Conservation (phyloP, 805 yeast genomes). For the Yamadazyma nakazawae region DNA sequence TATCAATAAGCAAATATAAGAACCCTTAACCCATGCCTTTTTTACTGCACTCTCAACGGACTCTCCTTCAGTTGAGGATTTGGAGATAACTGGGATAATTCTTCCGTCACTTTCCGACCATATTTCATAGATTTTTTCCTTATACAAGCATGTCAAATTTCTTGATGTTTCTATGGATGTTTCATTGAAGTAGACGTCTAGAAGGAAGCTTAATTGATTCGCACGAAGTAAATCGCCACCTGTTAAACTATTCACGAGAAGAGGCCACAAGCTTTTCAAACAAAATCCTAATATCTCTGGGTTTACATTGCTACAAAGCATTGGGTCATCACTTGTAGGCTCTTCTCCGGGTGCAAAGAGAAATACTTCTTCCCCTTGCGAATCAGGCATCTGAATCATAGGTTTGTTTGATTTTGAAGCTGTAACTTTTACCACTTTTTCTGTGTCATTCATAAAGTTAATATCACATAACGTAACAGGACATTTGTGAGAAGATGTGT, state of each 20-base stretch:
- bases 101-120: constrained; percentile 13
- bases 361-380: not conserved
- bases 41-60: not conserved
- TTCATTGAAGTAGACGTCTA: constrained; percentile 27
- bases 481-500: constrained; percentile 18
- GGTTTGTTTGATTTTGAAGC: not conserved
- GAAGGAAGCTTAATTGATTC: constrained; percentile 24
- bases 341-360: not conserved
- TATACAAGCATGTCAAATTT: constrained; percentile 23
- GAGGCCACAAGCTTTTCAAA: constrained; percentile 28
- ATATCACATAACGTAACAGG: constrained; percentile 42
- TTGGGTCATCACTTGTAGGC: not conserved
- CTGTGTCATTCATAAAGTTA: constrained; percentile 29
- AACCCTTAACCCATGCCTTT: constrained; percentile 17
- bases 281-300: not conserved
- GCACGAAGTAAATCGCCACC: constrained; percentile 20
- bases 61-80: not conserved
- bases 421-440: not conserved
- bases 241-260: constrained; percentile 16
- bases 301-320: too few relatives aligned
- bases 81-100: not conserved
- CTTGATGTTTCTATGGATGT: constrained; percentile 17
- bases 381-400: not conserved
- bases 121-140: constrained; percentile 17
- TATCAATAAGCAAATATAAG: constrained; percentile 28